phyloP scores from a whole-genome alignment of 371 early-diverging fungal species.

The Quaeritorhiza haematococci region DNA sequence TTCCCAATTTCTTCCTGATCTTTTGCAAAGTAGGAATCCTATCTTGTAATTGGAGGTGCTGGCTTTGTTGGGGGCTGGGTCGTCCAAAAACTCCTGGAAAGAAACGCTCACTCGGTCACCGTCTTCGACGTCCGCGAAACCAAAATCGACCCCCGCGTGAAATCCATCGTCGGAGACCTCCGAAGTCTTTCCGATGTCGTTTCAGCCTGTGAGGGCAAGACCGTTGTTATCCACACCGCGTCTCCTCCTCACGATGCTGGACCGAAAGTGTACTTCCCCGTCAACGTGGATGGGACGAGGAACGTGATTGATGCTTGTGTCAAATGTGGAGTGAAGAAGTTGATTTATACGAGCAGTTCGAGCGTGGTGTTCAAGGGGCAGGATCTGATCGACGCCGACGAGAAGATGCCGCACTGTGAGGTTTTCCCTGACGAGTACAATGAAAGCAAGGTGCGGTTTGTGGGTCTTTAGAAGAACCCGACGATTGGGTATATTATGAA shows the following conservation, averaged over 20 bases:
- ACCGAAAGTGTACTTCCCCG: conserved; percentile 51
- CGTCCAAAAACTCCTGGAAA: conserved; percentile 66
- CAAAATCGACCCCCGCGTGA: conserved; percentile 44
- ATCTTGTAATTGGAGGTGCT: conserved; percentile 81
- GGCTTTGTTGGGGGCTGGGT: conserved; percentile 85
- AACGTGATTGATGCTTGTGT: conserved; percentile 79
- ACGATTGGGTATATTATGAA: too few relatives aligned
- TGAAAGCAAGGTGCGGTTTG: conserved; percentile 77
- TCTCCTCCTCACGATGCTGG: conserved; percentile 66
- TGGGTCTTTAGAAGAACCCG: too few relatives aligned
- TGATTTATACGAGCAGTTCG: conserved; percentile 84
- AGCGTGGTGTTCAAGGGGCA: conserved; percentile 83
- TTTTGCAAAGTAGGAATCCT: too few relatives aligned
- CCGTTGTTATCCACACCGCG: conserved; percentile 86
- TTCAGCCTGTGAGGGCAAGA: conserved; percentile 49
- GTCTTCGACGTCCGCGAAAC: conserved; percentile 71
- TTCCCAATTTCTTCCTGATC: too few relatives aligned
- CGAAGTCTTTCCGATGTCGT: conserved; percentile 61
- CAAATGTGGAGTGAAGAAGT: conserved; percentile 55
- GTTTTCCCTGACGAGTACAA: conserved; percentile 83
- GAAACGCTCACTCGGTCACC: conserved; percentile 45
- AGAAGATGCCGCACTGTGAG: conserved; percentile 66
- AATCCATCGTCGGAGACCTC: conserved; percentile 71
- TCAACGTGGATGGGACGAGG: conserved; percentile 86
- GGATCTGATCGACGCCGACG: conserved; percentile 75